Evolutionary conservation across 2,329 filamentous ascomycete genomes (phyloP).

Genomic region (Diaporthe ampelina): DNA sequence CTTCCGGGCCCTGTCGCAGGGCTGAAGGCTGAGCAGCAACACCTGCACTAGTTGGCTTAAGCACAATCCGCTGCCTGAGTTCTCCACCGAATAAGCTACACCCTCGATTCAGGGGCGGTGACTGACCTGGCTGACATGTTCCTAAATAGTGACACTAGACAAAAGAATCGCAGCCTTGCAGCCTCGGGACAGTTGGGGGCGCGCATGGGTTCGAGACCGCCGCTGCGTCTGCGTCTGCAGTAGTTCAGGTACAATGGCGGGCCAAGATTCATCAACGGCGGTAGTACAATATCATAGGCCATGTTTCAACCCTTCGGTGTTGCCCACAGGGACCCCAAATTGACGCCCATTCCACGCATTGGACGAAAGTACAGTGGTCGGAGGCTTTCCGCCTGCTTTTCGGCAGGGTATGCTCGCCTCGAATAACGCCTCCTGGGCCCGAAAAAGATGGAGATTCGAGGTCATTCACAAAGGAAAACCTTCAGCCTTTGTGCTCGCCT

Average conservation of each 20-base stretch:
- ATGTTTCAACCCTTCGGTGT: conserved; percentile 37
- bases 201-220: conserved; percentile 4
- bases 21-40: conserved; percentile 30
- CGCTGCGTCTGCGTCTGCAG: conserved; percentile 29
- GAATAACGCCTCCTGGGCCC: conserved; percentile 24
- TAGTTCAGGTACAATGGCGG: conserved; percentile 31
- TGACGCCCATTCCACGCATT: conserved; percentile 16
- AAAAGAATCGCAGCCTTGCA: conserved; percentile 17
- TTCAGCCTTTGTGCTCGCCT: conserved; percentile 36
- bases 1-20: conserved; percentile 11
- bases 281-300: conserved; percentile 32
- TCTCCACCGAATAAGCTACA: conserved; percentile 28
- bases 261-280: conserved; percentile 11
- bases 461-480: conserved; percentile 32
- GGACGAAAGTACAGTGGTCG: conserved; percentile 36
- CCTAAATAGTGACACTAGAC: conserved; percentile 3
- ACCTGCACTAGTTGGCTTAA: conserved; percentile 16
- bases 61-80: background rate
- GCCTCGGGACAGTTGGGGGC: background rate
- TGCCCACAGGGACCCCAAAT: conserved; percentile 14
- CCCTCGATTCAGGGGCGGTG: background rate
- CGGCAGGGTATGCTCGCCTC: conserved; percentile 12
- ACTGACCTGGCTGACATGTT: conserved; percentile 5
- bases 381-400: conserved; percentile 21
- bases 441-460: conserved; percentile 1